These are phyloP conservation scores for Holtermannia corniformis DNA, from an alignment of 768 basidiomycete genomes.

Conservation along the genomic window DNA sequence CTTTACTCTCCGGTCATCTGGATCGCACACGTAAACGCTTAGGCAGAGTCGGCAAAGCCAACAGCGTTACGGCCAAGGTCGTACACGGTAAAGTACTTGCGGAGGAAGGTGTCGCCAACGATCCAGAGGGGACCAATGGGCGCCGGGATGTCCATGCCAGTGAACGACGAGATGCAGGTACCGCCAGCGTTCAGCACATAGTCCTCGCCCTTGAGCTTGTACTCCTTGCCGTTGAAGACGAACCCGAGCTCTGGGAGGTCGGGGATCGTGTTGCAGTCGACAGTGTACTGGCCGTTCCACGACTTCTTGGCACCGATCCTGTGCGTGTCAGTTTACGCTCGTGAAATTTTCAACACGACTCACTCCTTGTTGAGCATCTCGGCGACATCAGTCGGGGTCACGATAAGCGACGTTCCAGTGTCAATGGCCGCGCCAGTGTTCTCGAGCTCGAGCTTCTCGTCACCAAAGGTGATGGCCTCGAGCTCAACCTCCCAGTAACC, in stretches of 20 bases:
- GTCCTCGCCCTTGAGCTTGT: constrained; percentile 66
- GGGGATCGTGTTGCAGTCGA: constrained; percentile 81
- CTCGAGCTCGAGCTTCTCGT: constrained; percentile 79
- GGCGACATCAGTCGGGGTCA: constrained; percentile 83
- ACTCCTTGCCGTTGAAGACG: constrained; percentile 69
- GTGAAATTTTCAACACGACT: constrained; percentile 12
- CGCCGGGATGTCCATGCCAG: constrained; percentile 73
- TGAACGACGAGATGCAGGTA: constrained; percentile 90
- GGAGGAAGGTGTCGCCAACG: constrained; percentile 73
- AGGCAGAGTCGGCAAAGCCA: constrained; percentile 27
- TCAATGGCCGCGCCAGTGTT: constrained; percentile 60
- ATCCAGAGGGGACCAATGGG: constrained; percentile 63
- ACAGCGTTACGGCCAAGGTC: constrained; percentile 41
- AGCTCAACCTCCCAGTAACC: constrained; percentile 99
- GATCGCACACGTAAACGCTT: no score
- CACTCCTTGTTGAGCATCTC: constrained; percentile 77
- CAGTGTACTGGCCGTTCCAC: constrained; percentile 91
- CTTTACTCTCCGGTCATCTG: not conserved
- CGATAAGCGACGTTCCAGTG: constrained; percentile 85
- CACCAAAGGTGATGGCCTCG: constrained; percentile 71
- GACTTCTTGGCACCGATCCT: constrained; percentile 83
- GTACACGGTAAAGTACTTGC: constrained; percentile 50
- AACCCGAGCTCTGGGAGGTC: constrained; percentile 73
- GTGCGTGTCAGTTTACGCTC: not conserved
- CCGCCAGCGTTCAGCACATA: constrained; percentile 85